Conservation (phyloP, 352 stramenopile genomes). For the Globisporangium solare region DNA sequence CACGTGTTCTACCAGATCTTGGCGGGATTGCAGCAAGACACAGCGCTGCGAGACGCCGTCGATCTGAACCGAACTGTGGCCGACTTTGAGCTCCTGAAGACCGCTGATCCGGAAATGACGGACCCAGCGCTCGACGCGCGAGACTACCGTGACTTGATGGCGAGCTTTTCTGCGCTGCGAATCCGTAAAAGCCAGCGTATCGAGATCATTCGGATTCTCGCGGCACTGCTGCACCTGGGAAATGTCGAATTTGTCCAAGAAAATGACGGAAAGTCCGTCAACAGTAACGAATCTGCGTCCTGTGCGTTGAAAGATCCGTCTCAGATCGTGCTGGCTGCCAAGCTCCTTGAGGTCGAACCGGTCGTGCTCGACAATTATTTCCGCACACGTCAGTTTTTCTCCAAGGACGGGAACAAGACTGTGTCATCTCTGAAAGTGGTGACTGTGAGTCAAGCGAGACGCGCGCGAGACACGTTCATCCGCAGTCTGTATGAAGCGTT, state of each 20-base stretch:
- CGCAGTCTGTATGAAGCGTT: slow-evolving; percentile 75
- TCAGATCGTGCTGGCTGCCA: slow-evolving; percentile 61
- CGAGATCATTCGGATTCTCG: slow-evolving; percentile 75
- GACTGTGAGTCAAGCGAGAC: slow-evolving; percentile 64
- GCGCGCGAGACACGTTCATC: slow-evolving; percentile 74
- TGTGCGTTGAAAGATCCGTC: slow-evolving; percentile 63
- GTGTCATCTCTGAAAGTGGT: slow-evolving; percentile 81
- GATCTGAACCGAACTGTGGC: slow-evolving; percentile 53
- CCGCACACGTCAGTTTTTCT: slow-evolving; percentile 76
- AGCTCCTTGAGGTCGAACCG: slow-evolving; percentile 70
- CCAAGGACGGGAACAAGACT: slow-evolving; percentile 67
- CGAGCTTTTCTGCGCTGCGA: slow-evolving; percentile 69
- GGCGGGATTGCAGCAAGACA: slow-evolving; percentile 67
- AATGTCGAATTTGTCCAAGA: slow-evolving; percentile 78
- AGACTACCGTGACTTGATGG: slow-evolving; percentile 77
- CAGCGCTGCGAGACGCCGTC: slow-evolving; percentile 53
- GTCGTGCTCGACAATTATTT: slow-evolving; percentile 86
- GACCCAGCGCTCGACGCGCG: slow-evolving; percentile 55
- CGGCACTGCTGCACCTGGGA: slow-evolving; percentile 67
- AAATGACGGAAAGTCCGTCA: slow-evolving; percentile 22
- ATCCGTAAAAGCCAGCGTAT: slow-evolving; percentile 79
- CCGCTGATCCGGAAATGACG: slow-evolving; percentile 29
- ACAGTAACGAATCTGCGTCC: slow-evolving; percentile 32
- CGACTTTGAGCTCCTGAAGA: slow-evolving; percentile 64
- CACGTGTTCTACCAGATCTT: slow-evolving; percentile 93